phyloP scores from a whole-genome alignment of 805 yeast species.

The Candida ovalis region DNA sequence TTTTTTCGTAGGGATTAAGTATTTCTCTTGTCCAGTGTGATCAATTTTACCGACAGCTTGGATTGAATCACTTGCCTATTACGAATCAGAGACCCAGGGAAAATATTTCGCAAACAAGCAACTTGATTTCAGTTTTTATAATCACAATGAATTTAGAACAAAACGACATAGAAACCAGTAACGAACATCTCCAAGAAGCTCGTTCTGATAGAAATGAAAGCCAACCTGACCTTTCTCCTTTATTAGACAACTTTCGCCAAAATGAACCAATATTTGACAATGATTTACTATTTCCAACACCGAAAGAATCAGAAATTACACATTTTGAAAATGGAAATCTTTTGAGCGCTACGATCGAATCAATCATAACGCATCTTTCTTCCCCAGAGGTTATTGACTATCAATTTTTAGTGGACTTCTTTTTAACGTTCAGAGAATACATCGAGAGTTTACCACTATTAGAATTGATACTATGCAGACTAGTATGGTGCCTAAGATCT shows the following conservation, averaged over 20 bases:
- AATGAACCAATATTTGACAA: conserved; percentile 35
- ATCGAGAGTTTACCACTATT: conserved; percentile 55
- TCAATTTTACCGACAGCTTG: too few species aligned
- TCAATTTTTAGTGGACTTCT: conserved; percentile 76
- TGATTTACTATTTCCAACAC: conserved; percentile 30
- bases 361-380: conserved; percentile 59
- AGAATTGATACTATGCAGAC: conserved; percentile 56
- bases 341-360: conserved; percentile 29
- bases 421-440: conserved; percentile 76
- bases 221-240: conserved; percentile 7
- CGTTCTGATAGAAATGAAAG: background rate
- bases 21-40: too few species aligned
- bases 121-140: background rate
- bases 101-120: background rate
- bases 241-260: conserved; percentile 26
- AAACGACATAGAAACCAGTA: background rate
- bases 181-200: background rate
- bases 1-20: too few species aligned
- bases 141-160: background rate
- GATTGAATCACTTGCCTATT: too few species aligned
- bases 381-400: conserved; percentile 76
- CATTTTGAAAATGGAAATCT: conserved; percentile 19
- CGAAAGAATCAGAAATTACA: conserved; percentile 30
- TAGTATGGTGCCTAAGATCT: conserved; percentile 65
- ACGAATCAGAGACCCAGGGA: too few species aligned